Percentiles rank a stretch among this genome's conserved stretches.
phyloP scores from a whole-genome alignment of 2,329 filamentous ascomycete genomes.

The Aspergillus chevalieri region DNA sequence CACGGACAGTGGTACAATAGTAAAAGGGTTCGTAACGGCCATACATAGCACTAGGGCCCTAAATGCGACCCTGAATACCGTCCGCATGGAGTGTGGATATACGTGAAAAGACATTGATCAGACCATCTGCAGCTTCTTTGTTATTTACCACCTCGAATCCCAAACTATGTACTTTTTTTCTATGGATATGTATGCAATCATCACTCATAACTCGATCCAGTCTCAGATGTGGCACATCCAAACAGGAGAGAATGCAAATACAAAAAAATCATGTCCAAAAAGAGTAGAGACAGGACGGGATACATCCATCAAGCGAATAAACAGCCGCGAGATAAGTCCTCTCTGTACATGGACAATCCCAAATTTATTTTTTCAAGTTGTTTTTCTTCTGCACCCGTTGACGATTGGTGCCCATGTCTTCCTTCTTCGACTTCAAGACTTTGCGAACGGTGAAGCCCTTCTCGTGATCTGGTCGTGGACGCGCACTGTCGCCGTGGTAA shows the following conservation, averaged over 20 bases:
- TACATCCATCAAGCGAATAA: neutral
- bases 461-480: conserved; percentile 35
- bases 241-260: neutral
- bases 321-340: no score
- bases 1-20: no score
- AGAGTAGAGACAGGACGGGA: neutral
- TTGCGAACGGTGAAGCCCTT: conserved; percentile 36
- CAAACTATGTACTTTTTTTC: neutral
- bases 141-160: neutral
- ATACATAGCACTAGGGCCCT: no score
- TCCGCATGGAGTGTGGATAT: no score
- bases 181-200: neutral
- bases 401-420: conserved; percentile 19
- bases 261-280: neutral
- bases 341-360: no score
- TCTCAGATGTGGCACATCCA: neutral
- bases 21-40: no score
- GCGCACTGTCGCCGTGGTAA: conserved; percentile 41
- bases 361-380: conserved; percentile 6
- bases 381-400: conserved; percentile 16
- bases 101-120: no score
- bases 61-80: no score
- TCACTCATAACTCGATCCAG: neutral
- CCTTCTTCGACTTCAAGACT: conserved; percentile 25
- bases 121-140: no score